Evolutionary conservation across 2,329 filamentous ascomycete genomes (phyloP).

Genomic region (Trichoderma lentiforme): DNA sequence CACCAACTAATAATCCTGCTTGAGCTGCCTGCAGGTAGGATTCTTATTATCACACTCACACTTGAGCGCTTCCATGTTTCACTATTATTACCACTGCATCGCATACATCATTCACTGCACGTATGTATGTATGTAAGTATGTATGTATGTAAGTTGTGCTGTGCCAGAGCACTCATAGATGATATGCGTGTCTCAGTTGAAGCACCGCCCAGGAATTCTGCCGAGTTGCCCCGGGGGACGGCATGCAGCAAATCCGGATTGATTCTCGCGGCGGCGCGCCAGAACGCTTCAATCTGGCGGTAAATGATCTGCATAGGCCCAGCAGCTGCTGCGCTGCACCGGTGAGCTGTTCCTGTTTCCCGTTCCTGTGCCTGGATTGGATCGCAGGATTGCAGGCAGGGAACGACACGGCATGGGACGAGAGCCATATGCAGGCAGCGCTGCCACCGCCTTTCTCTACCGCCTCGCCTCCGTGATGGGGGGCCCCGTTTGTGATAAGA

Average conservation of each 20-base stretch:
- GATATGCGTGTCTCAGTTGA: slow-evolving; percentile 3
- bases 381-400: neutral
- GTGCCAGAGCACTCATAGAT: neutral
- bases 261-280: neutral
- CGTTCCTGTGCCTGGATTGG: neutral
- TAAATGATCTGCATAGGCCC: slow-evolving; percentile 15
- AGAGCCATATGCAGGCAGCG: neutral
- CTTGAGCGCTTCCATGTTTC: too few relatives aligned
- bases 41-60: too few relatives aligned
- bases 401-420: neutral
- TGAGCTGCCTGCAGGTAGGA: too few relatives aligned
- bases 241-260: neutral
- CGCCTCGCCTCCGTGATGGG: neutral
- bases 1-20: too few relatives aligned
- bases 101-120: too few relatives aligned
- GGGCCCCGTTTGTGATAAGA: neutral
- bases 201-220: neutral
- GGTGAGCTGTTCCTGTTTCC: neutral
- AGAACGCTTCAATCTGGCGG: slow-evolving; percentile 9
- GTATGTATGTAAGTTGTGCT: neutral
- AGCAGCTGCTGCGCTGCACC: neutral
- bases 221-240: neutral
- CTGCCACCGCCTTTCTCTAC: slow-evolving; percentile 13
- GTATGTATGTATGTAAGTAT: too few relatives aligned
- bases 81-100: too few relatives aligned